phyloP scores from a whole-genome alignment of 371 early-diverging fungal genomes.

The Mucor sp. region DNA sequence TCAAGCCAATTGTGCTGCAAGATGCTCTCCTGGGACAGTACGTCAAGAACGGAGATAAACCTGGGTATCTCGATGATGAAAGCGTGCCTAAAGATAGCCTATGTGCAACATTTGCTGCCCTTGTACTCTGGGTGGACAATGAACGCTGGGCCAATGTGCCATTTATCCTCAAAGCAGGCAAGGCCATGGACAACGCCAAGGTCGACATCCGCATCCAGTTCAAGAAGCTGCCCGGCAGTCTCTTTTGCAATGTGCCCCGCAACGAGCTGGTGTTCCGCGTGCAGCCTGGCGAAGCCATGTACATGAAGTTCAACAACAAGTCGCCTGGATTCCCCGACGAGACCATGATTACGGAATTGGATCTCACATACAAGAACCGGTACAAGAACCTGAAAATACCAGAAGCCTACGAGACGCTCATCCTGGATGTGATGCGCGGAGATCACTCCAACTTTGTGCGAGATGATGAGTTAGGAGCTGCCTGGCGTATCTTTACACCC shows the following conservation, averaged over 20 bases:
- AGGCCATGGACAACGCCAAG: slow-evolving; percentile 90
- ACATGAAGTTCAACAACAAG: slow-evolving; percentile 95
- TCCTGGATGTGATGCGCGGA: slow-evolving; percentile 86
- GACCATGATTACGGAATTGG: slow-evolving; percentile 86
- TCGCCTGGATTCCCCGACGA: slow-evolving; percentile 74
- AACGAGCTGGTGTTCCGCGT: slow-evolving; percentile 96
- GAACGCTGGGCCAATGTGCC: slow-evolving; percentile 97
- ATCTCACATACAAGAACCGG: slow-evolving; percentile 85
- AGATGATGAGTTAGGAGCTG: slow-evolving; percentile 93
- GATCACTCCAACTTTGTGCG: slow-evolving; percentile 97
- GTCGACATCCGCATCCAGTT: slow-evolving; percentile 96
- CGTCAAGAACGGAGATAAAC: slow-evolving; percentile 73
- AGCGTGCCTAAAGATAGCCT: slow-evolving; percentile 74
- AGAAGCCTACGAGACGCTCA: slow-evolving; percentile 93
- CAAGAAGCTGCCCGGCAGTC: slow-evolving; percentile 79
- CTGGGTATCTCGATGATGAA: slow-evolving; percentile 91
- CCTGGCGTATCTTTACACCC: slow-evolving; percentile 97
- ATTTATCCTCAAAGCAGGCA: slow-evolving; percentile 94
- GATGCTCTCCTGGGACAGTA: slow-evolving; percentile 92
- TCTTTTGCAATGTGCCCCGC: slow-evolving; percentile 73
- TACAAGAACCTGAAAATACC: slow-evolving; percentile 89
- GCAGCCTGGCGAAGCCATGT: slow-evolving; percentile 93
- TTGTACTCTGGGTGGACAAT: slow-evolving; percentile 85
- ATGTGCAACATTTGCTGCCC: slow-evolving; percentile 92
- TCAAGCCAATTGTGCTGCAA: slow-evolving; percentile 73